phyloP scores from a whole-genome alignment of 345 rosid genomes.

The Ricinus communis region DNA sequence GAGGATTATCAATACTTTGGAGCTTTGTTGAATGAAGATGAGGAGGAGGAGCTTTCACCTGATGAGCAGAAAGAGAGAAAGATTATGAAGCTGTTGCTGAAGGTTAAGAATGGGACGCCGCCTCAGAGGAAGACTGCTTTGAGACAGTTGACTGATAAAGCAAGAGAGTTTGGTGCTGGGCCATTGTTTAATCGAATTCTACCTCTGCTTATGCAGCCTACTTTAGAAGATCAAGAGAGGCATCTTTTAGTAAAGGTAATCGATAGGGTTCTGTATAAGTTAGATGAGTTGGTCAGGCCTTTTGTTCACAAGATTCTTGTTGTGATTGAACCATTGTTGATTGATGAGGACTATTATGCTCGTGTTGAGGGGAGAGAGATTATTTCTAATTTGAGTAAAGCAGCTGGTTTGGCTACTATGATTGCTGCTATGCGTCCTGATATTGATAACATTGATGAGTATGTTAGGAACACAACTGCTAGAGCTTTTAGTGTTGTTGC shows the following conservation, averaged over 20 bases:
- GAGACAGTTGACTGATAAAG: slow-evolving; percentile 96
- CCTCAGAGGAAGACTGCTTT: slow-evolving; percentile 97
- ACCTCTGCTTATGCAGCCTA: slow-evolving; percentile 97
- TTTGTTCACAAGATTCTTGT: slow-evolving; percentile 97
- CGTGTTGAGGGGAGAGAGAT: slow-evolving; percentile 99
- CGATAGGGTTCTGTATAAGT: slow-evolving; percentile 85
- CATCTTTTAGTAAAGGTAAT: slow-evolving; percentile 98
- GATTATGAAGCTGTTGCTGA: slow-evolving; percentile 90
- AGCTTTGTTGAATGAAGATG: slow-evolving; percentile 78
- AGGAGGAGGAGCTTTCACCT: slow-evolving; percentile 85
- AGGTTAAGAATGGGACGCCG: slow-evolving; percentile 98
- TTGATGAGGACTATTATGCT: slow-evolving; percentile 99
- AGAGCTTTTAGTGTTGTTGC: slow-evolving; percentile 99
- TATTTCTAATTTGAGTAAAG: slow-evolving; percentile 95
- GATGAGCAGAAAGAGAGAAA: slow-evolving; percentile 98
- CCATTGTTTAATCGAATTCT: slow-evolving; percentile 83
- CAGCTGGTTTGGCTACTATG: slow-evolving; percentile 99
- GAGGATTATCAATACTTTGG: slow-evolving; percentile 98
- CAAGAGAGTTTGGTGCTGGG: slow-evolving; percentile 96
- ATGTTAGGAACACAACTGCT: slow-evolving; percentile 98
- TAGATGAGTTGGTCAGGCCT: slow-evolving; percentile 97
- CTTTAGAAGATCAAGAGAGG: slow-evolving; percentile 97
- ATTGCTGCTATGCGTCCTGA: slow-evolving; percentile 99
- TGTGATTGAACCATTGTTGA: slow-evolving; percentile 95
- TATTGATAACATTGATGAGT: slow-evolving; percentile 96